These are phyloP conservation scores for Pulveroboletus sp. DNA, from an alignment of 768 basidiomycete genomes.

Conservation along the genomic window DNA sequence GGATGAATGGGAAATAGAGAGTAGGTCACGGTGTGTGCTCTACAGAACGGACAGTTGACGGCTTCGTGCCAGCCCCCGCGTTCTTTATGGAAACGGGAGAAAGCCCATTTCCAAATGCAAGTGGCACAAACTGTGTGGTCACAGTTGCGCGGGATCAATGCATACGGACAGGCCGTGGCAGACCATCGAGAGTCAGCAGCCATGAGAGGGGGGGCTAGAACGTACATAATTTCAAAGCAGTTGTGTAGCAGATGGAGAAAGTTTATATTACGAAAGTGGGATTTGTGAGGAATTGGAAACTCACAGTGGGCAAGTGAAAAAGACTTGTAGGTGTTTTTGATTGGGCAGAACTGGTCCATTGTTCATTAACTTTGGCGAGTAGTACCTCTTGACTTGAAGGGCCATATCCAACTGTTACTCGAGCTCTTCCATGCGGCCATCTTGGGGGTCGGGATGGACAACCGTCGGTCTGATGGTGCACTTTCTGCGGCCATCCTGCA, in stretches of 20 bases:
- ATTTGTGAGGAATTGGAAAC: slow-evolving; percentile 21
- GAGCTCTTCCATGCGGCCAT: slow-evolving; percentile 30
- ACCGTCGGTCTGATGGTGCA: background rate
- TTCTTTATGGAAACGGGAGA: slow-evolving; percentile 55
- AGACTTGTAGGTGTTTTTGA: slow-evolving; percentile 51
- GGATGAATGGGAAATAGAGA: slow-evolving; percentile 57
- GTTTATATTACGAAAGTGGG: slow-evolving; percentile 9
- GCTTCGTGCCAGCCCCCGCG: slow-evolving; percentile 67
- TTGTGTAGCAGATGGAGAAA: slow-evolving; percentile 30
- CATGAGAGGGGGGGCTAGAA: slow-evolving; percentile 8
- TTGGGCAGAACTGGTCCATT: slow-evolving; percentile 30
- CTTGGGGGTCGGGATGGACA: background rate
- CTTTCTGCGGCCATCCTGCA: background rate
- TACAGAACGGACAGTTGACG: slow-evolving; percentile 63
- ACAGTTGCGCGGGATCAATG: slow-evolving; percentile 49
- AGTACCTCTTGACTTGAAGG: slow-evolving; percentile 41
- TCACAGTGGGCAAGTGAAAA: slow-evolving; percentile 62
- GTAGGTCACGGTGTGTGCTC: slow-evolving; percentile 47
- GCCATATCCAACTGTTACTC: slow-evolving; percentile 38
- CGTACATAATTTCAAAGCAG: slow-evolving; percentile 58
- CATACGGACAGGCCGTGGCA: slow-evolving; percentile 49
- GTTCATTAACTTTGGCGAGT: slow-evolving; percentile 36
- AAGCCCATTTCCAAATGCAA: slow-evolving; percentile 66
- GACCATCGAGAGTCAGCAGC: background rate
- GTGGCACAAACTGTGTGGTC: slow-evolving; percentile 67